phyloP scores from a whole-genome alignment of 495 filamentous ascomycete species.

The Daldinia bambusicola region DNA sequence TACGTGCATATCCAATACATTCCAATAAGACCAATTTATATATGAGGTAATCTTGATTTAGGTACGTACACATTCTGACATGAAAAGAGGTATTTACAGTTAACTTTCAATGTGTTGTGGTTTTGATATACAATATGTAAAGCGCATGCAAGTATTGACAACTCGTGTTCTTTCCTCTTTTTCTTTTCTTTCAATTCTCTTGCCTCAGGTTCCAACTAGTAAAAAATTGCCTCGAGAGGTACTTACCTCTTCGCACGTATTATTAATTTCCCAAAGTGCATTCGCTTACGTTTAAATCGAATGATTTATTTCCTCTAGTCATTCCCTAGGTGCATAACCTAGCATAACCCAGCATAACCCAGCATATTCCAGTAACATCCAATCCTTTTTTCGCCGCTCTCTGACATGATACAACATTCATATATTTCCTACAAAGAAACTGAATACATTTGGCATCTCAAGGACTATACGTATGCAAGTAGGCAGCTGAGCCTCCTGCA shows the following conservation, averaged over 20 bases:
- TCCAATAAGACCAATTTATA: too few species aligned
- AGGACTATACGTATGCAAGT: background rate
- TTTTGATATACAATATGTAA: too few species aligned
- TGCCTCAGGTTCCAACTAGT: background rate
- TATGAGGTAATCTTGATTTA: background rate
- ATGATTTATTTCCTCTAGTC: conserved; percentile 22
- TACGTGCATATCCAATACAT: background rate
- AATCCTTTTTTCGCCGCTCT: conserved; percentile 18
- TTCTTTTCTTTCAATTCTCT: background rate
- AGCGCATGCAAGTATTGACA: background rate
- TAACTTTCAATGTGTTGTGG: background rate
- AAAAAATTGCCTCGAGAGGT: background rate
- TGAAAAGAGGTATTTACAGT: conserved; percentile 5
- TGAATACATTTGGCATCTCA: background rate
- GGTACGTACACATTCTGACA: background rate
- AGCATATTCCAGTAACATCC: conserved; percentile 3
- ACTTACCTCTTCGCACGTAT: background rate
- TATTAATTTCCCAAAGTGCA: conserved; percentile 13
- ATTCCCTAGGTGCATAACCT: conserved; percentile 15
- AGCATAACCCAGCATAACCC: background rate
- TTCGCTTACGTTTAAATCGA: conserved; percentile 11
- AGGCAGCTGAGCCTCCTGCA: conserved; percentile 7
- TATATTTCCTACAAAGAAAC: conserved; percentile 32
- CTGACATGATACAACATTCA: conserved; percentile 23
- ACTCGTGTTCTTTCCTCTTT: background rate